Evolutionary conservation across 2,329 filamentous ascomycete species (phyloP).

Genomic region (Chaetomium sp.): DNA sequence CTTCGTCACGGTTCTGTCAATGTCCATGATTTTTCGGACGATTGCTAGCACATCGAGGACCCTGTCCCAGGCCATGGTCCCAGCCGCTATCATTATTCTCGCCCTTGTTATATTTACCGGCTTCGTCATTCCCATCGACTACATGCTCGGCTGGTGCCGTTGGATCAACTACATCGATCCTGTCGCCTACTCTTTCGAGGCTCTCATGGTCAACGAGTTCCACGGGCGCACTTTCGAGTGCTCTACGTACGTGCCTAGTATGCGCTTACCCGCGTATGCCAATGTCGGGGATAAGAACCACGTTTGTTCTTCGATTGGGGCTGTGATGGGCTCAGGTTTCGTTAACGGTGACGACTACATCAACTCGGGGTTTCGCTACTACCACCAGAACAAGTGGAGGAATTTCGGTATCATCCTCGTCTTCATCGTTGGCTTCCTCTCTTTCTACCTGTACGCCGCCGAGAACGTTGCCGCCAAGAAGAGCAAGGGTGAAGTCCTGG

Average conservation of each 20-base stretch:
- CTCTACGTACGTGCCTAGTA: constrained; percentile 39
- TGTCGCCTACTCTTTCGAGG: constrained; percentile 73
- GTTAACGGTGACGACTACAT: constrained; percentile 57
- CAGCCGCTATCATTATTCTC: constrained; percentile 55
- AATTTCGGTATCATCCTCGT: constrained; percentile 64
- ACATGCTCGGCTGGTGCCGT: constrained; percentile 74
- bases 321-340: constrained; percentile 42
- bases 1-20: constrained; percentile 65
- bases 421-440: constrained; percentile 56
- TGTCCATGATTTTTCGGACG: constrained; percentile 82
- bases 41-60: constrained; percentile 72
- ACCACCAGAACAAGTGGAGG: constrained; percentile 56
- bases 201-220: constrained; percentile 80
- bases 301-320: constrained; percentile 55
- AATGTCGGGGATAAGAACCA: constrained; percentile 34
- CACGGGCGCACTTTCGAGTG: constrained; percentile 53
- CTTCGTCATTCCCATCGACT: constrained; percentile 56
- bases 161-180: constrained; percentile 82
- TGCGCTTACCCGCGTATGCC: constrained; percentile 31
- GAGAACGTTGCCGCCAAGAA: constrained; percentile 61
- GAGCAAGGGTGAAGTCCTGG: constrained; percentile 69
- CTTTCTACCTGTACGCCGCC: constrained; percentile 56
- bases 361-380: constrained; percentile 49
- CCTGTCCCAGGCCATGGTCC: constrained; percentile 57
- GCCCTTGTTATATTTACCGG: constrained; percentile 65